Percentiles rank a stretch among this genome's conserved stretches.
These are phyloP conservation scores for Hirsutella rhossiliensis DNA, from an alignment of 2,329 filamentous ascomycete species.

Conservation along the genomic window DNA sequence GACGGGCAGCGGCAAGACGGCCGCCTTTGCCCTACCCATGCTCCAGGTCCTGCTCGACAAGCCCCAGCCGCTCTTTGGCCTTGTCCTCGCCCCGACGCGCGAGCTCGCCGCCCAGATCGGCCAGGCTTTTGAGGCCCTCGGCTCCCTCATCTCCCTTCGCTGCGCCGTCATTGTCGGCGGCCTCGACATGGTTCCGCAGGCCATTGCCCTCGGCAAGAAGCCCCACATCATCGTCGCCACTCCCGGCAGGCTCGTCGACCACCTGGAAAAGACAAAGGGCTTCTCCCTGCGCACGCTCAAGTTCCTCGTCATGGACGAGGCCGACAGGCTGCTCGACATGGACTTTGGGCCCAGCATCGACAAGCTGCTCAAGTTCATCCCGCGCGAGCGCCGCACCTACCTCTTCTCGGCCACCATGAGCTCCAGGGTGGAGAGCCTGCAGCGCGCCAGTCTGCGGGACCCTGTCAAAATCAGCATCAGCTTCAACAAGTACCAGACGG, in stretches of 20 bases:
- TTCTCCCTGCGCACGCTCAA: conserved; percentile 75
- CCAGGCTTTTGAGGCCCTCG: conserved; percentile 76
- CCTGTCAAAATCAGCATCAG: conserved; percentile 75
- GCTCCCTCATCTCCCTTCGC: conserved; percentile 76
- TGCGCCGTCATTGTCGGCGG: conserved; percentile 83
- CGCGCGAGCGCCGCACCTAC: conserved; percentile 65
- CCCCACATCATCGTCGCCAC: conserved; percentile 91
- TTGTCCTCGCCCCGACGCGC: conserved; percentile 84
- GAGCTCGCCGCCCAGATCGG: conserved; percentile 90
- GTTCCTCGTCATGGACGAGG: conserved; percentile 91
- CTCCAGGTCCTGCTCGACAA: conserved; percentile 83
- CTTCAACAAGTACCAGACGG: conserved; percentile 78
- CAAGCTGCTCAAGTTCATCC: conserved; percentile 84
- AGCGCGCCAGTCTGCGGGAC: conserved; percentile 77
- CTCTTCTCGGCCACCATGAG: conserved; percentile 94
- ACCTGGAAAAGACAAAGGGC: conserved; percentile 92
- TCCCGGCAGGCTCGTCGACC: conserved; percentile 78
- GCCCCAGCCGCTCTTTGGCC: conserved; percentile 74
- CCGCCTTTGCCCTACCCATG: conserved; percentile 86
- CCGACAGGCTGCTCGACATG: conserved; percentile 81
- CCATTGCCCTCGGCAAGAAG: conserved; percentile 87
- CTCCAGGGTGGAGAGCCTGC: conserved; percentile 83
- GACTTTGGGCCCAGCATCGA: conserved; percentile 89
- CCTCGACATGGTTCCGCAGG: conserved; percentile 88
- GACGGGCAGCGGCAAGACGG: conserved; percentile 92